Conservation (phyloP, 169 alveolate species). For the Babesia bigemina region DNA sequence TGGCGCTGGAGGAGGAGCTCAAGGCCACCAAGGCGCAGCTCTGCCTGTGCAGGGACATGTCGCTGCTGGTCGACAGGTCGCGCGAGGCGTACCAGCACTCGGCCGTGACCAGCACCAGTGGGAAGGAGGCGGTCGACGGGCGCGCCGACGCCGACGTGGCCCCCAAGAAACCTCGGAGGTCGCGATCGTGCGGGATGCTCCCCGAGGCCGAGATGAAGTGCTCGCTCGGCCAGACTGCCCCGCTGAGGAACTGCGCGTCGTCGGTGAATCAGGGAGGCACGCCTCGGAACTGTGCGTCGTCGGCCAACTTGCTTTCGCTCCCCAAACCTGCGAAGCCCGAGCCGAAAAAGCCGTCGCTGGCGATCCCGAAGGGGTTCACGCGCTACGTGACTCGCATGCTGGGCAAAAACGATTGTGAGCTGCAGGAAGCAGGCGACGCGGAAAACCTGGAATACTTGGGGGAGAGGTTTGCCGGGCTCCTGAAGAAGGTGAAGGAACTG, state of each 20-base stretch:
- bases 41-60: slow-evolving; percentile 32
- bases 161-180: slow-evolving; percentile 3
- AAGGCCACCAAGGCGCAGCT: slow-evolving; percentile 43
- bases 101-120: not conserved
- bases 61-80: not conserved
- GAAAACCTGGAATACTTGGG: slow-evolving; percentile 1
- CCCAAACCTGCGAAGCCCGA: slow-evolving; percentile 4
- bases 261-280: not conserved
- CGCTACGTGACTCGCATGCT: slow-evolving; percentile 3
- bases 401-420: not conserved
- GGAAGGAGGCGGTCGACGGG: not conserved
- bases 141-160: not conserved
- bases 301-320: slow-evolving; percentile 4
- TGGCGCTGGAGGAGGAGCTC: slow-evolving; percentile 51
- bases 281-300: not conserved
- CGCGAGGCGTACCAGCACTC: not conserved
- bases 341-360: not conserved
- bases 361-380: not conserved
- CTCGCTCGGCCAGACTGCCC: too few species aligned
- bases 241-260: not conserved
- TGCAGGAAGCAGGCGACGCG: not conserved
- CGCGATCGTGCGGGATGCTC: slow-evolving; percentile 6
- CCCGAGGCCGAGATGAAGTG: not conserved
- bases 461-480: slow-evolving; percentile 2
- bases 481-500: slow-evolving; percentile 43